Base-by-base conservation (phyloP, 2,329 filamentous ascomycete species). In the Mariannaea elegans region DNA sequence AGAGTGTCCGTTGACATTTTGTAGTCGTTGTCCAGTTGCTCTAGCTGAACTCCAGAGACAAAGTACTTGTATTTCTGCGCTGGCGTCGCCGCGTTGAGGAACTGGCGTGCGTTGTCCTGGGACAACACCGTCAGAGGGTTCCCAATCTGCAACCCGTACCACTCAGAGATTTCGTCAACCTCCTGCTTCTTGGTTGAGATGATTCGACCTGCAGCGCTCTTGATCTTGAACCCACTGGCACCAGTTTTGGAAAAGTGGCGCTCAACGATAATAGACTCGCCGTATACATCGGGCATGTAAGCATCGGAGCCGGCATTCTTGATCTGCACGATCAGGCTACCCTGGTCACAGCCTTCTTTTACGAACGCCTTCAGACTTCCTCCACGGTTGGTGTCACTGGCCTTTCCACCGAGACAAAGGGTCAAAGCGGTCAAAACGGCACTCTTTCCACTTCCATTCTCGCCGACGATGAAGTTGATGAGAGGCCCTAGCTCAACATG, bases 361-460 rank as follows among this genome's bases (percentile, higher is more conserved):
- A 99, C 92, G 72, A 98, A 90, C 59, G 86, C 91, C 76, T 96
- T 97, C 23, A 99, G 79, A 69, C 90, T 97, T 50, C 92, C 91
- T 36, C 93, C 95, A 64, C 95, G 90, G 71, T 98, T 98, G 4
- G 95, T 98, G 14, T 92, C 87, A 54, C 92, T 92, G 2, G 95
- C 94, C 76, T 97, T 98, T 18, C 92, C 94, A 61, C 95, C 95
- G n/a, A 99, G 82, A 71, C 95, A 98, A 31, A 99, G 83, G 0
- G 93, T 97, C 65, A 99, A 87, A 4, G 93, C 95, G 0, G 95
- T 98, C 24, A 99, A 80, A 13, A 98, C 90, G 3, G 95, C 95
- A 75, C 95, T 99, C 80, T 99, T 99, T 32, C 95, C 95, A 73
- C 94, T 98, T 29, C 95, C 95, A 73, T 99, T 99, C 75, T 97